Evolutionary conservation across 257 asterid species (phyloP).

Genomic region (Eucommia ulmoides): DNA sequence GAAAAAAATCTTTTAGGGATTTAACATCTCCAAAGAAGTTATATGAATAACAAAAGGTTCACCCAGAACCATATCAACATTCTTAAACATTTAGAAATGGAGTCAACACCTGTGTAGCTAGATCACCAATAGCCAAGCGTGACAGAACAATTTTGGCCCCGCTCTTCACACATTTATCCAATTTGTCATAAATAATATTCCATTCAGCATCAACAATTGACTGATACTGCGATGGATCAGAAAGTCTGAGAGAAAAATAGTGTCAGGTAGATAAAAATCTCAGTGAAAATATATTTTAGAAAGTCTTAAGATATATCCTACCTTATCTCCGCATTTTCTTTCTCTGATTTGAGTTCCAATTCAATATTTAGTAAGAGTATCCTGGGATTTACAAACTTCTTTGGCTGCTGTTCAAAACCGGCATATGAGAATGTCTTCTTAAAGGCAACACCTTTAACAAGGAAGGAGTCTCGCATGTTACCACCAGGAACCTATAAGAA

Average conservation of each 20-base stretch:
- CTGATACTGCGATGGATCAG: conserved; percentile 86
- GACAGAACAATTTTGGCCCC: conserved; percentile 88
- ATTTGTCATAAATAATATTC: conserved; percentile 82
- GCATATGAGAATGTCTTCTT: conserved; percentile 99
- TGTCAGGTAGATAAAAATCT: conserved; percentile 11
- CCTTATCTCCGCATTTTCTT: conserved; percentile 99
- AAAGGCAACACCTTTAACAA: conserved; percentile 95
- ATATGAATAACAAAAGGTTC: too few species aligned
- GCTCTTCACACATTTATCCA: conserved; percentile 86
- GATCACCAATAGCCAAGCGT: conserved; percentile 90
- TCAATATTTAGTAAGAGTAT: conserved; percentile 84
- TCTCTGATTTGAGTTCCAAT: conserved; percentile 92
- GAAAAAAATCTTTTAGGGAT: too few species aligned
- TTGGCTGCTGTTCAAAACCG: conserved; percentile 99
- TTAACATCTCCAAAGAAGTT: too few species aligned
- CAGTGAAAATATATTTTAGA: neutral
- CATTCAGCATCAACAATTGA: conserved; percentile 96
- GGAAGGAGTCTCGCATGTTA: conserved; percentile 93
- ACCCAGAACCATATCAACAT: neutral
- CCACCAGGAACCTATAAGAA: conserved; percentile 87
- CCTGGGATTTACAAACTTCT: conserved; percentile 66
- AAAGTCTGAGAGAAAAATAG: conserved; percentile 35
- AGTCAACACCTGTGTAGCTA: conserved; percentile 67
- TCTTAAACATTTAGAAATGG: neutral
- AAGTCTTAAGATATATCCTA: conserved; percentile 10